These are phyloP conservation scores for Aspergillus intermedius DNA, from an alignment of 2,329 filamentous ascomycete genomes.

Conservation along the genomic window DNA sequence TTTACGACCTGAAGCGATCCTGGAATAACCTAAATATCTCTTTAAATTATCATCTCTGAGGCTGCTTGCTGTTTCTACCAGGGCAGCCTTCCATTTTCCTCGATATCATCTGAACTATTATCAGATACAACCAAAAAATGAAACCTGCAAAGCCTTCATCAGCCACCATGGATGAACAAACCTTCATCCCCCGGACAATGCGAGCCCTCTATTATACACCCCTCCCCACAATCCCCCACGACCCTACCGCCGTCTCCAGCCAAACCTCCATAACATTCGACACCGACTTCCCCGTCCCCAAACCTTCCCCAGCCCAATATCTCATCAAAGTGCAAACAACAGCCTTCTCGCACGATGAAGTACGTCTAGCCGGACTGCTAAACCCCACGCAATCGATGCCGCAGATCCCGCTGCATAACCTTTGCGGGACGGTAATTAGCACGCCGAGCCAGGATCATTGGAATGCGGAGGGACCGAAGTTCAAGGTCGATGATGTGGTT, in stretches of 20 bases:
- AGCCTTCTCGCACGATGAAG: conserved; percentile 34
- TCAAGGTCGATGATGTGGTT: conserved; percentile 36
- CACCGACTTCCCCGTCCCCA: conserved; percentile 30
- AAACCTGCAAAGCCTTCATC: conserved; percentile 18
- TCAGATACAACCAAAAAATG: conserved; percentile 1
- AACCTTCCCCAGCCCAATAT: conserved; percentile 31
- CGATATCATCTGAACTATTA: not conserved
- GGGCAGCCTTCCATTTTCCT: not conserved
- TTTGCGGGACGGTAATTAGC: conserved; percentile 34
- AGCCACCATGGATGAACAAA: conserved; percentile 30
- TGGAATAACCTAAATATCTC: too few relatives aligned
- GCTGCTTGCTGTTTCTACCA: too few relatives aligned
- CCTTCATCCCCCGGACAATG: conserved; percentile 31
- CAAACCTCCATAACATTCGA: conserved; percentile 26
- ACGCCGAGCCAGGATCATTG: conserved; percentile 27
- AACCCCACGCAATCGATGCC: conserved; percentile 24
- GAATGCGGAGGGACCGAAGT: conserved; percentile 27
- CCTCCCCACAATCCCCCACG: conserved; percentile 11
- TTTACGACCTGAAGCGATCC: too few relatives aligned
- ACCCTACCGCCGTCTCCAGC: conserved; percentile 3
- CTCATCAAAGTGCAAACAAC: conserved; percentile 35
- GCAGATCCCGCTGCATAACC: conserved; percentile 36
- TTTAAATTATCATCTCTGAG: too few relatives aligned
- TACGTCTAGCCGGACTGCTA: conserved; percentile 19
- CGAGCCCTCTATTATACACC: conserved; percentile 32